Conservation (phyloP, 2,329 filamentous ascomycete genomes). For the Aspergillus sp. region DNA sequence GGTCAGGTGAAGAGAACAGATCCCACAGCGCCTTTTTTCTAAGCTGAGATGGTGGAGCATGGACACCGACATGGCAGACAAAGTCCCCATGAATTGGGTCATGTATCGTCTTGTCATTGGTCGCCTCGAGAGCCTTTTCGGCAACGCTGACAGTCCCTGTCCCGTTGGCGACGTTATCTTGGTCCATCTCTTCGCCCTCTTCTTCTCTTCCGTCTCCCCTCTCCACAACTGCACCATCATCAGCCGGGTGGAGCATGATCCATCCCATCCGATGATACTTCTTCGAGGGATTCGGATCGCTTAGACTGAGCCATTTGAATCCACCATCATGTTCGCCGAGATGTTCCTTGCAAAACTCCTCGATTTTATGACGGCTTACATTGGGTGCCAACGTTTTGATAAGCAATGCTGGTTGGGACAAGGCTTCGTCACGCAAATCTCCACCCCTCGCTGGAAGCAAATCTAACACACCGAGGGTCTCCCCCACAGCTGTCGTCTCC, state of each 20-base stretch:
- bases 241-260: slow-evolving; percentile 87
- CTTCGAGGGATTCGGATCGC: slow-evolving; percentile 95
- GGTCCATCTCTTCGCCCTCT: slow-evolving; percentile 55
- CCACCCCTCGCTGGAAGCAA: slow-evolving; percentile 79
- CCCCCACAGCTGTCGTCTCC: slow-evolving; percentile 85
- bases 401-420: slow-evolving; percentile 85
- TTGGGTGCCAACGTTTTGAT: slow-evolving; percentile 98
- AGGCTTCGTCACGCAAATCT: slow-evolving; percentile 84
- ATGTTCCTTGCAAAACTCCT: slow-evolving; percentile 91
- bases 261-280: slow-evolving; percentile 97
- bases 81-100: slow-evolving; percentile 94
- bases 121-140: slow-evolving; percentile 85
- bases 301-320: slow-evolving; percentile 93
- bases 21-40: slow-evolving; percentile 97
- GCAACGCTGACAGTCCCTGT: slow-evolving; percentile 55
- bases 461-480: slow-evolving; percentile 90
- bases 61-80: slow-evolving; percentile 93
- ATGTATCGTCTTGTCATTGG: slow-evolving; percentile 96
- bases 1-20: slow-evolving; percentile 89
- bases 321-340: slow-evolving; percentile 87
- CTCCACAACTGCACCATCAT: slow-evolving; percentile 67
- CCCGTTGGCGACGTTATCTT: slow-evolving; percentile 34
- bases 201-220: slow-evolving; percentile 73
- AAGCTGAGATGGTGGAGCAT: slow-evolving; percentile 81
- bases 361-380: slow-evolving; percentile 88